Conservation (phyloP, 2,329 filamentous ascomycete genomes). For the Myriosclerotinia duriaeana region DNA sequence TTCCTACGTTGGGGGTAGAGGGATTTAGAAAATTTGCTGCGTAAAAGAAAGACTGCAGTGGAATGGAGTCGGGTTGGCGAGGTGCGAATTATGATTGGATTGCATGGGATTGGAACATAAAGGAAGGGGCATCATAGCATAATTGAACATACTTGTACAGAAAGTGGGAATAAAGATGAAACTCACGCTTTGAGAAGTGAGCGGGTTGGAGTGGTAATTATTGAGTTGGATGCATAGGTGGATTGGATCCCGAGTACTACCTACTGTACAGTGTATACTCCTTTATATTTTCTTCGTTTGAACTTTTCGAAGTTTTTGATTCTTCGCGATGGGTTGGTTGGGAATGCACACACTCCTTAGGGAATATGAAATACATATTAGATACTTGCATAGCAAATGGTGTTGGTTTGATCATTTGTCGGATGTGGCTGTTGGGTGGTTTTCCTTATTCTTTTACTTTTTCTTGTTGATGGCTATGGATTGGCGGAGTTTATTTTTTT, state of each 20-base stretch:
- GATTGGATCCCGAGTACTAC: conserved; percentile 8
- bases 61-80: not conserved
- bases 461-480: not conserved
- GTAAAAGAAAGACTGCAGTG: not conserved
- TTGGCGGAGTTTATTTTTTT: not conserved
- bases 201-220: not conserved
- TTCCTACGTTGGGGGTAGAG: conserved; percentile 63
- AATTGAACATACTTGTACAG: conserved; percentile 5
- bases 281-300: not conserved
- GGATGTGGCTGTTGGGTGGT: not conserved
- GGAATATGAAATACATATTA: conserved; percentile 19
- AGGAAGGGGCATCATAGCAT: not conserved
- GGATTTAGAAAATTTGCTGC: conserved; percentile 50
- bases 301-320: not conserved
- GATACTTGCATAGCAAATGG: conserved; percentile 19
- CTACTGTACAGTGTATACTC: not conserved
- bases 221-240: not conserved
- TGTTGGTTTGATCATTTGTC: not conserved
- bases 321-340: not conserved
- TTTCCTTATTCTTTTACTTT: not conserved
- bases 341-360: conserved; percentile 11
- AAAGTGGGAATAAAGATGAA: not conserved
- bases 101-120: not conserved
- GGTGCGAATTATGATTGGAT: not conserved
- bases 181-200: not conserved